Evolutionary conservation across 2,329 filamentous ascomycete genomes (phyloP), one percentile per base, ranked within the genome.

Genomic region (Cytospora leucostoma): DNA sequence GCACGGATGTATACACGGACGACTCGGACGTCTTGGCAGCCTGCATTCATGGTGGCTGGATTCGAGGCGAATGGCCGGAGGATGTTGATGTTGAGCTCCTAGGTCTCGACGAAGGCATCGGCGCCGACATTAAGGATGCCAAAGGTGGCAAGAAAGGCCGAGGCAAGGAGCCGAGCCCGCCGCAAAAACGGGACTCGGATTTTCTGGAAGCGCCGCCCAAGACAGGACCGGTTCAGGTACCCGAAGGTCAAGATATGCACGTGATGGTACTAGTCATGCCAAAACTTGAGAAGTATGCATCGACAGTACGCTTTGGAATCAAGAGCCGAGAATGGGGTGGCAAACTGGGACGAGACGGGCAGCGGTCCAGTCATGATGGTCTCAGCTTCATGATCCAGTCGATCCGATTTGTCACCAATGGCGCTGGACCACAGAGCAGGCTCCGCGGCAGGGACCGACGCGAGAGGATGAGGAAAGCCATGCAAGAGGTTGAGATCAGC

Each of bases 1-100:
- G 95, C 1, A 95, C 92, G 0, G 93, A 96, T 44, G 84, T 99
- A 7, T 98, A 98, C 73, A 96, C 93, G 0, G 95, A 99, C 70
- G 95, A 99, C 75, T 97, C 93, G 0, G 95, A 99, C 72, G 87
- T 95, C 0, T 84, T 99, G 32, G 94, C 93, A 0, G 93, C 94
- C 2, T 94, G 93, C 65, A 94, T 99, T 53, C 95, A 99, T 74
- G 88, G 88, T 1, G 95, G 95, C 4, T 98, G 93, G 88, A 90
- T 99, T 68, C 88, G 89, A 50, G 94, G 94, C 38, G 92, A 93
- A 70, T 97, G 93, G 90, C 81, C 87, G 5, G 87, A 93, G 7
- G 89, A 92, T 40, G 84, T 95, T 1, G 90, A 95, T 69, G 80
- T 86, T 1, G 79, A 81, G 13, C 79, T 94, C 75, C 80, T 96